Percentiles rank a stretch among this genome's conserved stretches.
Conservation (phyloP, 352 stramenopile genomes). For the Phytophthora syringae region DNA sequence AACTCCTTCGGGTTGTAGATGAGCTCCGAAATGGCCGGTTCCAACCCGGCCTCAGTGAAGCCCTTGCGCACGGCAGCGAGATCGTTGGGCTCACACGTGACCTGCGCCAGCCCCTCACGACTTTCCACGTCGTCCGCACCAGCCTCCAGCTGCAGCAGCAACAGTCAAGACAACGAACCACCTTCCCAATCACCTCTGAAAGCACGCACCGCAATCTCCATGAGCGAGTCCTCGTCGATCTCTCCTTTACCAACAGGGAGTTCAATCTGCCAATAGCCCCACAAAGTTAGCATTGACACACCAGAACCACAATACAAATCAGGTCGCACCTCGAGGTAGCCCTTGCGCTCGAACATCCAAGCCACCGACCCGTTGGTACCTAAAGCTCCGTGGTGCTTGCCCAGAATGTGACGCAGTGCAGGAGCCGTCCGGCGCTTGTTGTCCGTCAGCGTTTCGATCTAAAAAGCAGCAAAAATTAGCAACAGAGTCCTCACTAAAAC, state of each 20-base stretch:
- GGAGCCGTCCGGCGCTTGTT: slow-evolving; percentile 85
- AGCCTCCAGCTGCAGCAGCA: slow-evolving; percentile 60
- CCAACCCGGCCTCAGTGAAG: slow-evolving; percentile 60
- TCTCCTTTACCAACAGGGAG: slow-evolving; percentile 24
- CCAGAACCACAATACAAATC: not conserved
- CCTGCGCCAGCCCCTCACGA: slow-evolving; percentile 66
- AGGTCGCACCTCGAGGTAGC: slow-evolving; percentile 73
- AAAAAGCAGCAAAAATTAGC: not conserved
- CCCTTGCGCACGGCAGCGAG: slow-evolving; percentile 63
- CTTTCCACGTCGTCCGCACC: slow-evolving; percentile 77
- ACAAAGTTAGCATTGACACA: not conserved
- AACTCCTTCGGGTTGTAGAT: slow-evolving; percentile 88
- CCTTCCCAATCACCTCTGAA: not conserved
- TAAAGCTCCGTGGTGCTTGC: slow-evolving; percentile 70
- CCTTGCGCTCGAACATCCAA: slow-evolving; percentile 89
- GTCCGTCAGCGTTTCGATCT: slow-evolving; percentile 89
- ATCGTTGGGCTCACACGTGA: slow-evolving; percentile 75
- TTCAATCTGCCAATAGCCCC: slow-evolving; percentile 48
- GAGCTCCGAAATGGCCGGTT: slow-evolving; percentile 76
- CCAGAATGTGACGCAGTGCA: slow-evolving; percentile 76
- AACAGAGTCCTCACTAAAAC: not conserved
- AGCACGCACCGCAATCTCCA: slow-evolving; percentile 67
- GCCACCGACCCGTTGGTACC: slow-evolving; percentile 81
- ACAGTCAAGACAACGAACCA: slow-evolving; percentile 2
- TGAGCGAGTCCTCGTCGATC: slow-evolving; percentile 75